These are phyloP conservation scores for Capsicum baccatum DNA, from an alignment of 257 asterid genomes.

Conservation along the genomic window DNA sequence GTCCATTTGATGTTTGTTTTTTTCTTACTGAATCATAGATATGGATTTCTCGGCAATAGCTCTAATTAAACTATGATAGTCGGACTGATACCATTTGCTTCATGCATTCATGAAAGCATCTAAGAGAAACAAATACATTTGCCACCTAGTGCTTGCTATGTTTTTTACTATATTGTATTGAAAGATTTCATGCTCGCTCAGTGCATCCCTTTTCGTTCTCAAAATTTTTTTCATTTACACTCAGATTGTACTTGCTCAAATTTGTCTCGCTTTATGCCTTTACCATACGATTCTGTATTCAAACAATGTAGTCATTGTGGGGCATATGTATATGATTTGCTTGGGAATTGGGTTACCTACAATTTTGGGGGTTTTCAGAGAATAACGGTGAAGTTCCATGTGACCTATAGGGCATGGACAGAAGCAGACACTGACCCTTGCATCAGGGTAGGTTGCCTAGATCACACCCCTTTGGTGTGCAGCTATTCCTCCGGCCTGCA, in stretches of 20 bases:
- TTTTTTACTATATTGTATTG: neutral
- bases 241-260: neutral
- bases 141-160: neutral
- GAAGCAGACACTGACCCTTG: neutral
- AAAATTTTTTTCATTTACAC: neutral
- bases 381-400: neutral
- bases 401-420: neutral
- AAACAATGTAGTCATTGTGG: neutral
- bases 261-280: neutral
- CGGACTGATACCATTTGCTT: slow-evolving; percentile 12
- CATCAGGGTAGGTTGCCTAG: too few relatives aligned
- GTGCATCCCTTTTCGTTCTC: neutral
- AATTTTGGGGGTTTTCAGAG: neutral
- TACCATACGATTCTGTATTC: neutral
- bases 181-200: neutral
- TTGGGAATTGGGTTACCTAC: slow-evolving; percentile 4
- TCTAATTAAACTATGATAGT: neutral
- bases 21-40: neutral
- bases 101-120: slow-evolving; percentile 20
- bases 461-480: too few relatives aligned
- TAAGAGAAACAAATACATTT: slow-evolving; percentile 3
- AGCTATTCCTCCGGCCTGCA: too few relatives aligned
- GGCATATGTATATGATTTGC: neutral
- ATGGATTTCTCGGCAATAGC: neutral
- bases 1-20: too few relatives aligned